These are phyloP conservation scores for Trypanosomatidae sp. DNA, from an alignment of 208 protist species.

Conservation along the genomic window DNA sequence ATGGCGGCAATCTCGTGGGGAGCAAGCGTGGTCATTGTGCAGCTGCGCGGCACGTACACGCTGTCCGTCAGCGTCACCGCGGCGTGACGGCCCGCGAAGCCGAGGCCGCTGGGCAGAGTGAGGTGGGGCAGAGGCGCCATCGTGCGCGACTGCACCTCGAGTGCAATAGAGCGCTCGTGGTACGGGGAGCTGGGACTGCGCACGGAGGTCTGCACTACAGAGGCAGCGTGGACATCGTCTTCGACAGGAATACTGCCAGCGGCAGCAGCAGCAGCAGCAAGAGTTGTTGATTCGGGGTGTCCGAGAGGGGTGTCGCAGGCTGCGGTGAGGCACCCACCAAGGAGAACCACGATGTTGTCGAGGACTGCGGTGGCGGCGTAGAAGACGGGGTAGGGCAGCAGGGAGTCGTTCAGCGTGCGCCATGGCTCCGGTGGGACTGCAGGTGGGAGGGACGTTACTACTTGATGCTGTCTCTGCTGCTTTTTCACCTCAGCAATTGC, in stretches of 20 bases:
- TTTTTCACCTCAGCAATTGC: too few species aligned
- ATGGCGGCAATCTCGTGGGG: constrained; percentile 7
- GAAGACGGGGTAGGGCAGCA: constrained; percentile 32
- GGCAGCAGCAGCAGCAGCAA: too few species aligned
- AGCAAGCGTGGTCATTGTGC: constrained; percentile 24
- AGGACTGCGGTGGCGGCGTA: constrained; percentile 24
- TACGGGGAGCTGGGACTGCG: constrained; percentile 11
- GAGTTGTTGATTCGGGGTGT: background rate
- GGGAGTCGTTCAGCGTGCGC: constrained; percentile 21
- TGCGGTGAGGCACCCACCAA: constrained; percentile 22
- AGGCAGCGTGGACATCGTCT: too few species aligned
- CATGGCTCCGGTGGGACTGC: constrained; percentile 15
- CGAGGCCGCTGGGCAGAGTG: constrained; percentile 14
- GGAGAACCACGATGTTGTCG: constrained; percentile 19
- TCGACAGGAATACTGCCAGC: too few species aligned
- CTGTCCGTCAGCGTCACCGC: constrained; percentile 32
- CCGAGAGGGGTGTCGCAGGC: constrained; percentile 14
- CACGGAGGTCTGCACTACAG: background rate
- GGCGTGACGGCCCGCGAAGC: constrained; percentile 29
- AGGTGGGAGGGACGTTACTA: constrained; percentile 20
- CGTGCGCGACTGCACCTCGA: constrained; percentile 10
- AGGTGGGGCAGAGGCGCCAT: constrained; percentile 5
- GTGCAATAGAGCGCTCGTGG: constrained; percentile 17
- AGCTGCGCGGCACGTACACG: constrained; percentile 33
- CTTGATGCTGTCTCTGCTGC: too few species aligned